Evolutionary conservation across 176 grass and related monocot genomes (phyloP).

Genomic region (Rhynchospora breviuscula): DNA sequence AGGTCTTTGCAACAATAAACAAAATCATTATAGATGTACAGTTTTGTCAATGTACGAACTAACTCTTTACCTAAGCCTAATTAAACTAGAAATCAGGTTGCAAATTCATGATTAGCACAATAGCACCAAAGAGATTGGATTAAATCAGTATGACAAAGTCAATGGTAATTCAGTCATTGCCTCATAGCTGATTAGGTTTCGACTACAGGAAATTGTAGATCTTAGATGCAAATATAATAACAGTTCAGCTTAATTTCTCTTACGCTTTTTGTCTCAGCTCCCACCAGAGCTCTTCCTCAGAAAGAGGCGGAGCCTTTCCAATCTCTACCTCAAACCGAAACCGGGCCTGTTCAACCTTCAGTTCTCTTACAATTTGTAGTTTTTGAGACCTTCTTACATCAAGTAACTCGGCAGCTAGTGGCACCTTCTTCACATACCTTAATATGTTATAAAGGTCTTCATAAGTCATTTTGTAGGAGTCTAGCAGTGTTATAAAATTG

Average conservation of each 20-base stretch:
- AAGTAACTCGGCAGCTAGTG: constrained; percentile 83
- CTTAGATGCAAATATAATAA: not conserved
- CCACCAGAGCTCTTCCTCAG: constrained; percentile 76
- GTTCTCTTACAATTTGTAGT: constrained; percentile 66
- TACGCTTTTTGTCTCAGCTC: constrained; percentile 74
- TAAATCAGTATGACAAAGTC: constrained; percentile 8
- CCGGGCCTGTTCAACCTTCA: constrained; percentile 80
- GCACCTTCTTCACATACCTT: constrained; percentile 90
- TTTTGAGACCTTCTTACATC: constrained; percentile 89
- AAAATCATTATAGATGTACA: not conserved
- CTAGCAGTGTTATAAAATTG: constrained; percentile 9
- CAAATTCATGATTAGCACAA: not conserved
- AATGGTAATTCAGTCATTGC: constrained; percentile 12
- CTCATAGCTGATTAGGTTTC: not conserved
- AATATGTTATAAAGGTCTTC: not conserved
- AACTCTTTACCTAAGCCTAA: not conserved
- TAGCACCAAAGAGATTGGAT: not conserved
- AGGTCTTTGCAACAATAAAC: not conserved
- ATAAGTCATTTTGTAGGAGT: not conserved
- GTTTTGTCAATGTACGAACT: not conserved
- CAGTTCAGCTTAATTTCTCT: constrained; percentile 23
- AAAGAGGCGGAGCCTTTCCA: constrained; percentile 77
- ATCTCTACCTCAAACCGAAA: constrained; percentile 79
- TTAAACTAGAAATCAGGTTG: not conserved
- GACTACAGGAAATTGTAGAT: not conserved